Conservation (phyloP, 2,329 filamentous ascomycete genomes). For the Fusarium bulbicola region DNA sequence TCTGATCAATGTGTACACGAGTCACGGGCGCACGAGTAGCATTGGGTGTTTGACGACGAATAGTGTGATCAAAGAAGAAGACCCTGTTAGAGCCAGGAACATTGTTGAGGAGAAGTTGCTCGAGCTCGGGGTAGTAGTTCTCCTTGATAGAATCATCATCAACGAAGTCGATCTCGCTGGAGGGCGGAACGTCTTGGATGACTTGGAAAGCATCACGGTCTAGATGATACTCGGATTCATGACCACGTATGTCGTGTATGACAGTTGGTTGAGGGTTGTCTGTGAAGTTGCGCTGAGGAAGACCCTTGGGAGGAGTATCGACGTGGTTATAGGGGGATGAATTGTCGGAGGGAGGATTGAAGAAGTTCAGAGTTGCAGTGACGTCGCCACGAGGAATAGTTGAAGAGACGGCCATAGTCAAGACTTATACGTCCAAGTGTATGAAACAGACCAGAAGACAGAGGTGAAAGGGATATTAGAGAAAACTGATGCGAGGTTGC, state of each 20-base stretch:
- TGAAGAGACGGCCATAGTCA: slow-evolving; percentile 52
- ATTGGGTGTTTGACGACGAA: slow-evolving; percentile 71
- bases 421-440: background rate
- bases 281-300: slow-evolving; percentile 72
- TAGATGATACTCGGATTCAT: slow-evolving; percentile 71
- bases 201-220: slow-evolving; percentile 80
- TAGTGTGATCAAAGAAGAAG: slow-evolving; percentile 87
- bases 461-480: background rate
- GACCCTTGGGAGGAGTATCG: slow-evolving; percentile 67
- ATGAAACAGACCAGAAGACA: background rate
- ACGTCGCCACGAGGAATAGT: slow-evolving; percentile 67
- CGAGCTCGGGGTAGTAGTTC: slow-evolving; percentile 87
- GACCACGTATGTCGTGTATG: slow-evolving; percentile 78
- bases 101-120: slow-evolving; percentile 72
- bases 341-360: slow-evolving; percentile 66
- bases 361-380: slow-evolving; percentile 72
- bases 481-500: background rate
- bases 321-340: slow-evolving; percentile 72
- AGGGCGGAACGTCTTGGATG: slow-evolving; percentile 65
- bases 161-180: slow-evolving; percentile 62
- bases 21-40: slow-evolving; percentile 75
- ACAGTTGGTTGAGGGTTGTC: slow-evolving; percentile 59
- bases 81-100: slow-evolving; percentile 74
- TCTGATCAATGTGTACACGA: slow-evolving; percentile 86
- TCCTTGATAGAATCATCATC: slow-evolving; percentile 74